Evolutionary conservation across 257 asterid species (phyloP).

Genomic region (Rubia yunnanensis): DNA sequence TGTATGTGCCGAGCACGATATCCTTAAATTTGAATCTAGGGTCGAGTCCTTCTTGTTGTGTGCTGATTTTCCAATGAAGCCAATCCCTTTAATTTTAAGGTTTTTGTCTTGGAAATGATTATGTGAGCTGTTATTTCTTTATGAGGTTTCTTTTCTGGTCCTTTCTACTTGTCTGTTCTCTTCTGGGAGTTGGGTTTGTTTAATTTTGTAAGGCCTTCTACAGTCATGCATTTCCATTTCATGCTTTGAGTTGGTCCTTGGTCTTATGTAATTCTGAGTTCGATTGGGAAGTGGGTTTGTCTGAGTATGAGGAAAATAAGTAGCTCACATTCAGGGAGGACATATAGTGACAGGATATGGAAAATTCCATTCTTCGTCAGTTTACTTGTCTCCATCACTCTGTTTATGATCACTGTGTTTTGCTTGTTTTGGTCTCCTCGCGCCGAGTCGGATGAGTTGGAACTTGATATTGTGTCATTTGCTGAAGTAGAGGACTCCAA

Average conservation of each 20-base stretch:
- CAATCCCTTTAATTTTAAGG: not conserved
- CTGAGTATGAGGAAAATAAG: slow-evolving; percentile 53
- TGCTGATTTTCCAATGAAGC: slow-evolving; percentile 3
- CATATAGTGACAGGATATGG: slow-evolving; percentile 75
- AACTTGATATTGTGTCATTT: slow-evolving; percentile 28
- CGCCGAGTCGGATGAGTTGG: slow-evolving; percentile 35
- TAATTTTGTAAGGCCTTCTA: not conserved
- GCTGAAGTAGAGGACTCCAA: slow-evolving; percentile 32
- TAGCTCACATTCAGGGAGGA: slow-evolving; percentile 54
- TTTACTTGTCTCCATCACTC: slow-evolving; percentile 58
- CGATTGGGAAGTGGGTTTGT: not conserved
- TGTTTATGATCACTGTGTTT: slow-evolving; percentile 43
- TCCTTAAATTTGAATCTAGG: slow-evolving; percentile 28
- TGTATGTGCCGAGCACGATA: slow-evolving; percentile 7
- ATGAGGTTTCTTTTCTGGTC: not conserved
- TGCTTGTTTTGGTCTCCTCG: slow-evolving; percentile 46
- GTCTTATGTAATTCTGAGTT: not conserved
- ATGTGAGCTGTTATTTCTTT: slow-evolving; percentile 9
- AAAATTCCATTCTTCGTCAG: slow-evolving; percentile 68
- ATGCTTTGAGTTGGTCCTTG: not conserved
- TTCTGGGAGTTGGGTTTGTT: not conserved
- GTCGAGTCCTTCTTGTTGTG: slow-evolving; percentile 14
- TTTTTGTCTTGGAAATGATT: slow-evolving; percentile 12
- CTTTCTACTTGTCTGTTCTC: not conserved
- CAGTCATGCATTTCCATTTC: not conserved